phyloP scores from a whole-genome alignment of 805 yeast species.

The Tetrapisispora taiwanensis region DNA sequence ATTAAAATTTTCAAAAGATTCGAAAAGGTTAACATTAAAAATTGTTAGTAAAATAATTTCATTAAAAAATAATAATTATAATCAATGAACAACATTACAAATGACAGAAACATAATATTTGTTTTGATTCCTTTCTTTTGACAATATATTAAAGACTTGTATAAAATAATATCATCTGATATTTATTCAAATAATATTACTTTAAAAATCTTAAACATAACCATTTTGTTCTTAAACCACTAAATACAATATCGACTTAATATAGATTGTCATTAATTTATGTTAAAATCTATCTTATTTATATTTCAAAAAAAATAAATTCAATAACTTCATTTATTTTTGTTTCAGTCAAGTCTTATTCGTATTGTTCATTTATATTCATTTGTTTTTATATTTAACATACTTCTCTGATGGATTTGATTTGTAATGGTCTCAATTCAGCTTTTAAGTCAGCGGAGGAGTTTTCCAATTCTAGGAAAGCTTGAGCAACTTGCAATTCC shows the following conservation, averaged over 20 bases:
- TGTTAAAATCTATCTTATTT: no score
- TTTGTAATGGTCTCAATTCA: conserved; percentile 96
- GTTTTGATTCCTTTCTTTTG: neutral
- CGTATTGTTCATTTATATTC: neutral
- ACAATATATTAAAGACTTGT: no score
- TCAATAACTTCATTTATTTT: neutral
- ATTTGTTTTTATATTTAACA: conserved; percentile 16
- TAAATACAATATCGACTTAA: no score
- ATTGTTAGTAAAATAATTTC: conserved; percentile 4
- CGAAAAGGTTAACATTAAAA: neutral
- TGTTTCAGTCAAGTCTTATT: neutral
- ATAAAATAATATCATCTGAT: no score
- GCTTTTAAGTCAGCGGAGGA: conserved; percentile 93
- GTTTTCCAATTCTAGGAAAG: conserved; percentile 89
- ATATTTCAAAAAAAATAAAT: no score
- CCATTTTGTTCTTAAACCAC: neutral
- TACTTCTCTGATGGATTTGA: conserved; percentile 93
- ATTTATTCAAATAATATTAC: no score
- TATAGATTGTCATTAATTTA: no score
- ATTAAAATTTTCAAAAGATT: conserved; percentile 2
- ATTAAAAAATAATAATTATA: no score
- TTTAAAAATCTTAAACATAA: no score
- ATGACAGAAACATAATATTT: neutral
- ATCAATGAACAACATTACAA: neutral
- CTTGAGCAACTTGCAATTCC: conserved; percentile 99